Conservation (phyloP, 305 asterid species). For the Fraxinus sp. region DNA sequence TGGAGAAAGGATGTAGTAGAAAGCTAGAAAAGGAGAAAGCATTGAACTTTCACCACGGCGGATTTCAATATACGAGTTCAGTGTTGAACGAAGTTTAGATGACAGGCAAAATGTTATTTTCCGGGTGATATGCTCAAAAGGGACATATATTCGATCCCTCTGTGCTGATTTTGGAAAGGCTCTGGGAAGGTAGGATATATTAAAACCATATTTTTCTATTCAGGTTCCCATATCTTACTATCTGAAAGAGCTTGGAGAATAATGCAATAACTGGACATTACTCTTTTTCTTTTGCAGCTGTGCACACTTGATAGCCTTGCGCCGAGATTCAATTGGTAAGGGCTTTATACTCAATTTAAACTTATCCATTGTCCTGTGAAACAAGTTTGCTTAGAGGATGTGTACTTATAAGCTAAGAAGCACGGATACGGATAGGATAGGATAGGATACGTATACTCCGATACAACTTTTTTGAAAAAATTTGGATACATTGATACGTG, state of each 20-base stretch:
- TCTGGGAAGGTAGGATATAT: conserved; percentile 61
- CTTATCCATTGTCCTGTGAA: neutral
- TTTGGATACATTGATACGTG: too few relatives aligned
- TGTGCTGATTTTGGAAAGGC: conserved; percentile 93
- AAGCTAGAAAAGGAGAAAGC: conserved; percentile 95
- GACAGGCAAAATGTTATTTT: conserved; percentile 94
- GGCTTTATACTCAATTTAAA: neutral
- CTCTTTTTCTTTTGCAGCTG: conserved; percentile 52
- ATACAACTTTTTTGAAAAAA: too few relatives aligned
- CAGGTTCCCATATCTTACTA: neutral
- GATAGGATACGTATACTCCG: too few relatives aligned
- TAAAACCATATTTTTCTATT: neutral
- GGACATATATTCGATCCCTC: conserved; percentile 89
- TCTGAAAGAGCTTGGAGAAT: neutral
- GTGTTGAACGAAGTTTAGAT: conserved; percentile 81
- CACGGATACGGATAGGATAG: too few relatives aligned
- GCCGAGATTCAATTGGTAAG: conserved; percentile 90
- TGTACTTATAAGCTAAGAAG: neutral
- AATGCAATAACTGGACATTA: neutral
- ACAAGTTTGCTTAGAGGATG: neutral
- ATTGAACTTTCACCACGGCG: conserved; percentile 88
- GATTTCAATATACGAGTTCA: conserved; percentile 72
- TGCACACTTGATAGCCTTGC: conserved; percentile 85
- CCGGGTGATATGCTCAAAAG: conserved; percentile 86
- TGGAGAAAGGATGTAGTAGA: conserved; percentile 92